A percentile compares a stretch with the other conserved stretches of the same genome.
Conservation (phyloP, 1,284 basidiomycete genomes). For the Ustilago crameri region DNA sequence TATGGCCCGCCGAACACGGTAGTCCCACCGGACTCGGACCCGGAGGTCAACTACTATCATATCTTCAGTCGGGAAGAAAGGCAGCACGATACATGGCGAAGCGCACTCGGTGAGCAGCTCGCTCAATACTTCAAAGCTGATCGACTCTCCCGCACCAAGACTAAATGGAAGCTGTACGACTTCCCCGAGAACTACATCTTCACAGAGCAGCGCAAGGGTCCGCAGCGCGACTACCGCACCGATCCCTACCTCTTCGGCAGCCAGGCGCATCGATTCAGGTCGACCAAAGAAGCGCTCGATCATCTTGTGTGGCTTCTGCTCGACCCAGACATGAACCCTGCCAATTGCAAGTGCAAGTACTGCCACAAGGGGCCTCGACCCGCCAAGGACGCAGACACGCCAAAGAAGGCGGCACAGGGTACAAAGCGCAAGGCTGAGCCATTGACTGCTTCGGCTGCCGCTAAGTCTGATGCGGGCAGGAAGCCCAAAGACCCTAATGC, state of each 20-base stretch:
- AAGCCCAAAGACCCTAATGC: conserved; percentile 17
- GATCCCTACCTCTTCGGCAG: conserved; percentile 57
- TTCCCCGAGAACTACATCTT: conserved; percentile 51
- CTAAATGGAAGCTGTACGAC: conserved; percentile 49
- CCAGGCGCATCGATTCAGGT: conserved; percentile 46
- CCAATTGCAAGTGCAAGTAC: conserved; percentile 55
- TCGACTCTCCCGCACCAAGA: conserved; percentile 20
- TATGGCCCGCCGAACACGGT: conserved; percentile 45
- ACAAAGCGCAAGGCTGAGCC: conserved; percentile 31
- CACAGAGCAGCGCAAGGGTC: conserved; percentile 59
- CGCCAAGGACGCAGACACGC: conserved; percentile 11
- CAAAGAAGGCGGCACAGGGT: conserved; percentile 13
- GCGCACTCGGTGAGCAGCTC: conserved; percentile 33
- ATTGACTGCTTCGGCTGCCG: conserved; percentile 26
- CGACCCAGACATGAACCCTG: conserved; percentile 34
- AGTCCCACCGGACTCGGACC: conserved; percentile 32
- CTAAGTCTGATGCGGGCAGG: conserved; percentile 4
- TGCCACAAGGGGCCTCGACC: conserved; percentile 33
- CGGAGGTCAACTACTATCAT: conserved; percentile 53
- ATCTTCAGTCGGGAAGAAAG: conserved; percentile 41
- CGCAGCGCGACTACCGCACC: conserved; percentile 26
- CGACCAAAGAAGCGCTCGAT: conserved; percentile 40
- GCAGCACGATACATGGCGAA: conserved; percentile 34
- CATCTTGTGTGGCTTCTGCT: conserved; percentile 50
- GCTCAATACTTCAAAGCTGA: conserved; percentile 38